Conservation (phyloP, 345 rosid genomes). For the Arabidopsis thaliana region TAIR10.1 NC_003070.9:10741001-10741500, state of each 20-base stretch:
- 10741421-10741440: neutral
- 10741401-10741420: neutral
- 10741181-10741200: constrained; percentile 34
- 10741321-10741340: neutral
- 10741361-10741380: neutral
- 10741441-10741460: neutral
- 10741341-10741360: neutral
- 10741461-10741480: neutral
- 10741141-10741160: constrained; percentile 7
- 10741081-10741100: constrained; percentile 48
- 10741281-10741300: constrained; percentile 72
- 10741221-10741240: constrained; percentile 66
- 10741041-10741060: constrained; percentile 61
- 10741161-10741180: constrained; percentile 27
- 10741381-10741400: neutral
- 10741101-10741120: constrained; percentile 16
- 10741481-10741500: neutral
- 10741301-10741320: constrained; percentile 6
- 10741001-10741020: neutral
- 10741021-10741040: constrained; percentile 6
- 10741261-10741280: constrained; percentile 83
- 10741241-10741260: constrained; percentile 81
- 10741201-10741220: constrained; percentile 35
- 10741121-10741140: constrained; percentile 15
- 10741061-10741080: constrained; percentile 93